Evolutionary conservation across 2,329 filamentous ascomycete genomes (phyloP), one percentile per base, ranked within the genome.

Genomic region (Hypoxylon sp.): DNA sequence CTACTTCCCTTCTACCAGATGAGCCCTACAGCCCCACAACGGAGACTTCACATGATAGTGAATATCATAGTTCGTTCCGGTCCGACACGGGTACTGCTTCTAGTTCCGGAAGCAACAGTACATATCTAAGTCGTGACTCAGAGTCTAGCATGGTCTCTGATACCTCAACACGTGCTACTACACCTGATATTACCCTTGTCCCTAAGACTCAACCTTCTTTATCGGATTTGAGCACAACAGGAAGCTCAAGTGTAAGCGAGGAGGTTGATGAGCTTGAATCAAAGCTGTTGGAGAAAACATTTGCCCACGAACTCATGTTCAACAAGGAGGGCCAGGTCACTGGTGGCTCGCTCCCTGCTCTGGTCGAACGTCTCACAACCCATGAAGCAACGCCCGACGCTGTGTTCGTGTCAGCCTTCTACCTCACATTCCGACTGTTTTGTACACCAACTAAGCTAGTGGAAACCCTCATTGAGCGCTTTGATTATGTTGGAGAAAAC

Each of bases 311-410:
- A 77, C 85, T 99, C 51, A 90, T 97, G 75, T 91, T 93, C 78
- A 98, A 97, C 82, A 97, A 97, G 79, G 95, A 98, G 72, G 94
- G 95, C 1, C 92, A 97, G 68, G 91, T 99, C n/a, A 93, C 93
- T 45, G 96, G 96, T 50, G 96, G 96, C 13, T 97, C 94, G 2
- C 86, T 99, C 11, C 89, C 92, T 4, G 96, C 96, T 1, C 83
- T 99, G 28, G 91, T 99, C n/a, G 96, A 99, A 82, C 91, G 94
- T 69, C 87, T 99, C 45, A 98, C 96, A 0, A 93, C 93, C 0
- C 94, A 97, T 77, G 93, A 98, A 78, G 92, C 93, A 0, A 97
- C 95, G 0, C 96, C 96, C 0, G 95, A 98, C 77, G 89, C 93
- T 17, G 89, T 93, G 75, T 98, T 98, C 74, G 93, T 97, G 45